A percentile compares a stretch with the other conserved stretches of the same genome.
phyloP scores from a whole-genome alignment of 768 basidiomycete species.

The Lentinula lateritia region DNA sequence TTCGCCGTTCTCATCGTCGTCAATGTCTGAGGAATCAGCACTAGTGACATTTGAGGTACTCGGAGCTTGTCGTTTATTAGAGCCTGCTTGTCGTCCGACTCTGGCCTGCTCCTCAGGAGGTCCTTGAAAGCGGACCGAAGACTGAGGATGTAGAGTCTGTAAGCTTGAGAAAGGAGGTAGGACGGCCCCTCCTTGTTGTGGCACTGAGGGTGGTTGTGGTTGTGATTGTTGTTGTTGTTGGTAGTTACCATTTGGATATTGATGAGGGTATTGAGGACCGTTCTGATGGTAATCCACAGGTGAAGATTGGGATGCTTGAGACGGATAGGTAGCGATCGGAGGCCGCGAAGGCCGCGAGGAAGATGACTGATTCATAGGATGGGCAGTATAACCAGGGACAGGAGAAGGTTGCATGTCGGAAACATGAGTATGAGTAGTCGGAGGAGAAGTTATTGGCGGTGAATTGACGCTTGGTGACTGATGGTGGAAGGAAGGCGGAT shows the following conservation, averaged over 20 bases:
- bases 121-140: constrained; percentile 56
- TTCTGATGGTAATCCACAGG: constrained; percentile 7
- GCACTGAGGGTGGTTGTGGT: background rate
- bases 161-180: constrained; percentile 72
- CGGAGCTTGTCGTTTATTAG: constrained; percentile 54
- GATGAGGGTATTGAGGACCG: constrained; percentile 1
- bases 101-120: constrained; percentile 23
- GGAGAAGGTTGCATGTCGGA: constrained; percentile 36
- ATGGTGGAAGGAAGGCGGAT: constrained; percentile 47
- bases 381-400: constrained; percentile 23
- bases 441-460: constrained; percentile 46
- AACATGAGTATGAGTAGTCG: constrained; percentile 34
- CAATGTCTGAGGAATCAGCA: constrained; percentile 79
- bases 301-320: background rate
- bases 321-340: constrained; percentile 3
- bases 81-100: constrained; percentile 7
- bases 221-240: constrained; percentile 5
- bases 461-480: constrained; percentile 67
- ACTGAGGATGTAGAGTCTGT: constrained; percentile 38
- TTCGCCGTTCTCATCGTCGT: constrained; percentile 77
- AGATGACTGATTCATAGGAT: constrained; percentile 19
- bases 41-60: constrained; percentile 66
- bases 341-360: constrained; percentile 3
- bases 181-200: constrained; percentile 37
- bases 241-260: constrained; percentile 27